Conservation (phyloP, 371 early-diverging fungal species). For the Coemansia sp. region DNA sequence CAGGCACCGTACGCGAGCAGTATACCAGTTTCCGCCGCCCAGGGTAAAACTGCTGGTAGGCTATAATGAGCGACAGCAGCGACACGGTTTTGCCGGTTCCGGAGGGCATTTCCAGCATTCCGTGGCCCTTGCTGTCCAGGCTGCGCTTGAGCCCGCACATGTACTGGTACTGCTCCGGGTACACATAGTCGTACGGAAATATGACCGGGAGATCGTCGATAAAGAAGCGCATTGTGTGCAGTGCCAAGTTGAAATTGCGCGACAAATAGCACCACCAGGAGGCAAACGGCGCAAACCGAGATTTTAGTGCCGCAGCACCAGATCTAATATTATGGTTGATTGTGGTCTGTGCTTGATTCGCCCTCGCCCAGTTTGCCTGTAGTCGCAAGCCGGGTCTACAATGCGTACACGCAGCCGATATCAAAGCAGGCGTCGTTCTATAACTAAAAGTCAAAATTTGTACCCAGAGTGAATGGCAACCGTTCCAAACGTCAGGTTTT, state of each 20-base stretch:
- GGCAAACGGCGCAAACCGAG: too few species aligned
- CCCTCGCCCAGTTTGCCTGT: too few species aligned
- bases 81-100: slow-evolving; percentile 99
- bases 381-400: too few species aligned
- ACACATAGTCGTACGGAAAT: slow-evolving; percentile 99
- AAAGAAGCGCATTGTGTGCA: slow-evolving; percentile 57
- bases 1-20: slow-evolving; percentile 98
- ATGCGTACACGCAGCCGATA: too few species aligned
- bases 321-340: background rate
- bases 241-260: too few species aligned
- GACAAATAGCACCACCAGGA: too few species aligned
- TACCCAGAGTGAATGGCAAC: slow-evolving; percentile 94
- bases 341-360: too few species aligned
- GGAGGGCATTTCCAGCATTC: slow-evolving; percentile 99
- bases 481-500: slow-evolving; percentile 95
- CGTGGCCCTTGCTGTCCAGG: slow-evolving; percentile 80
- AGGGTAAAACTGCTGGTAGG: slow-evolving; percentile 92
- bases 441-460: slow-evolving; percentile 54
- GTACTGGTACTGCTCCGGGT: slow-evolving; percentile 99
- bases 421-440: too few species aligned
- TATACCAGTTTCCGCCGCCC: slow-evolving; percentile 95
- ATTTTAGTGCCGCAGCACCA: background rate
- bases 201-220: slow-evolving; percentile 95
- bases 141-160: slow-evolving; percentile 95
- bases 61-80: slow-evolving; percentile 94